Evolutionary conservation across 345 rosid genomes (phyloP).

Genomic region (Rubroshorea leprosula): DNA sequence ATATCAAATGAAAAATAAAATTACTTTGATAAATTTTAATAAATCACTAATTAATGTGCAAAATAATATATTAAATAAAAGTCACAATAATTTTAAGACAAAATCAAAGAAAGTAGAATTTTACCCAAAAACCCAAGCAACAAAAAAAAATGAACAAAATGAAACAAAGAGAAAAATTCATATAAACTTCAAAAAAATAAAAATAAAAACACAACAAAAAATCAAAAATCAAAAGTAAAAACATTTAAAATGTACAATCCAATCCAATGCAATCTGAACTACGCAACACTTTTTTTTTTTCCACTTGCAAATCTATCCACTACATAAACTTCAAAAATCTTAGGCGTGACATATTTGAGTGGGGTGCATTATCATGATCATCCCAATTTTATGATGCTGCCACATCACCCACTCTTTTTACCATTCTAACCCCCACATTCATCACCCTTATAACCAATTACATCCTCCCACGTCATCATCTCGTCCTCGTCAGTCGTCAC

Average conservation of each 20-base stretch:
- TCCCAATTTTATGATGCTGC: constrained; percentile 26
- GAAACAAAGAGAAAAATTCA: constrained; percentile 9
- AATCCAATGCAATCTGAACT: no score
- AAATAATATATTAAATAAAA: constrained; percentile 2
- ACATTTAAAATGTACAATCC: no score
- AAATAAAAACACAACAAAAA: not conserved
- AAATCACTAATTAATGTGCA: not conserved
- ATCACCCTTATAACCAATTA: constrained; percentile 33
- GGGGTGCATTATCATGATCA: constrained; percentile 86
- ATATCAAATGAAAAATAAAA: no score
- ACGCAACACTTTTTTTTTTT: constrained; percentile 19
- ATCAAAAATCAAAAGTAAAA: no score
- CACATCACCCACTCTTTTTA: constrained; percentile 17
- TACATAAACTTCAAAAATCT: constrained; percentile 60
- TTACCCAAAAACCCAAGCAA: not conserved
- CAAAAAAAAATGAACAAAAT: not conserved
- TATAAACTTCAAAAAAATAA: constrained; percentile 22
- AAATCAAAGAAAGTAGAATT: not conserved
- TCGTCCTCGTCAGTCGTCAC: no score
- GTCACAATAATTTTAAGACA: no score
- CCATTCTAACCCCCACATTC: constrained; percentile 31
- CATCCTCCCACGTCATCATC: constrained; percentile 36
- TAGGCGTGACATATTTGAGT: constrained; percentile 83
- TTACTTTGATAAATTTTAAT: no score
- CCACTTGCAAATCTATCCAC: constrained; percentile 14